Percentiles rank a stretch among this genome's conserved stretches.
Conservation (phyloP, 2,329 filamentous ascomycete species). For the Hymenoscyphus scutula region DNA sequence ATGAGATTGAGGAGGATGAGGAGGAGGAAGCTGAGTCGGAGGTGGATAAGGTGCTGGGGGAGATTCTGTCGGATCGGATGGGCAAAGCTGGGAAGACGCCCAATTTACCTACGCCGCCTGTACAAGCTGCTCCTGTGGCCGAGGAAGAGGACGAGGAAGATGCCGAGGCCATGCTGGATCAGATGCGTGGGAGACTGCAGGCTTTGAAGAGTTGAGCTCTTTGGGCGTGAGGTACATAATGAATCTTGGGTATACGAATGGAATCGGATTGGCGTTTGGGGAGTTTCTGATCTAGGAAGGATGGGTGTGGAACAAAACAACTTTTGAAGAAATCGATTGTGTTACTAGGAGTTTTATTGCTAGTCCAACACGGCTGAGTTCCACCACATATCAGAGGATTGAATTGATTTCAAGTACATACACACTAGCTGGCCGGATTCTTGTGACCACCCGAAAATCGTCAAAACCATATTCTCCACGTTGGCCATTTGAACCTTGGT, state of each 20-base stretch:
- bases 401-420: neutral
- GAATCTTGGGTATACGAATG: slow-evolving; percentile 6
- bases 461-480: slow-evolving; percentile 18
- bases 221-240: neutral
- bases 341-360: neutral
- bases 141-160: slow-evolving; percentile 77
- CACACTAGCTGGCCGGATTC: no score
- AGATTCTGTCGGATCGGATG: slow-evolving; percentile 81
- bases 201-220: slow-evolving; percentile 79
- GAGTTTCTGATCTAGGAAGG: neutral
- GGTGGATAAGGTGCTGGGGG: slow-evolving; percentile 88
- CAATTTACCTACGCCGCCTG: slow-evolving; percentile 47
- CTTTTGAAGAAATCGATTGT: neutral
- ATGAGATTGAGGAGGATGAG: slow-evolving; percentile 68
- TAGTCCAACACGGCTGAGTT: neutral
- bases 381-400: neutral
- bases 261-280: slow-evolving; percentile 1
- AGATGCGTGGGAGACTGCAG: slow-evolving; percentile 90
- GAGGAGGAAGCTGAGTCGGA: slow-evolving; percentile 77
- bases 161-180: slow-evolving; percentile 84
- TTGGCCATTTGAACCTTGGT: slow-evolving; percentile 15
- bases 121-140: slow-evolving; percentile 50
- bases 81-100: slow-evolving; percentile 62
- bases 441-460: slow-evolving; percentile 2
- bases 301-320: neutral